A percentile compares a stretch with the other conserved stretches of the same genome.
These are phyloP conservation scores for Alternaria brassicae DNA, from an alignment of 2,329 filamentous ascomycete genomes.

Conservation along the genomic window DNA sequence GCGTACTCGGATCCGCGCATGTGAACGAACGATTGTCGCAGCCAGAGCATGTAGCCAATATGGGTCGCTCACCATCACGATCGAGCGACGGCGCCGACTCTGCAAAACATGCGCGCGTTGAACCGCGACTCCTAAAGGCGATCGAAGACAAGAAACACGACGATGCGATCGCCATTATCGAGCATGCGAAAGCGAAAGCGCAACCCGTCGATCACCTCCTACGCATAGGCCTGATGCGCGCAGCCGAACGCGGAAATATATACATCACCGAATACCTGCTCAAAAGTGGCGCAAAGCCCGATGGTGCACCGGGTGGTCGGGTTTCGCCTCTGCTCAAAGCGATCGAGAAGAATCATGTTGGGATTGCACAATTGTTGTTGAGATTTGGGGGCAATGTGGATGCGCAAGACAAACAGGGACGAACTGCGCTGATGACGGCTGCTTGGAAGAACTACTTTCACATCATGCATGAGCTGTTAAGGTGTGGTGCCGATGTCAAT, in stretches of 20 bases:
- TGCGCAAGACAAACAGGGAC: constrained; percentile 46
- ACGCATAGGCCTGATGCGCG: constrained; percentile 47
- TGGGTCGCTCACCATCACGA: constrained; percentile 47
- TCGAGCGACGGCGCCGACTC: constrained; percentile 47
- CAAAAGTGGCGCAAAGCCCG: constrained; percentile 43
- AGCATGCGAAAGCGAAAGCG: constrained; percentile 40
- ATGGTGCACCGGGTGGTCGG: constrained; percentile 41
- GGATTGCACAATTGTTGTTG: constrained; percentile 42
- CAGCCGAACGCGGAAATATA: constrained; percentile 42
- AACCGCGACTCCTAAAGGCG: constrained; percentile 47
- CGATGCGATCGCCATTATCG: constrained; percentile 47
- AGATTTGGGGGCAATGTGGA: constrained; percentile 44
- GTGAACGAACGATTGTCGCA: constrained; percentile 7
- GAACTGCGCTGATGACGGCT: constrained; percentile 50
- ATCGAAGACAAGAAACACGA: constrained; percentile 42
- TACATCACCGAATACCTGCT: constrained; percentile 43
- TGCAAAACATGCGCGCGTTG: constrained; percentile 36
- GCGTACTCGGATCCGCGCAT: not conserved
- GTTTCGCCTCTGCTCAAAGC: constrained; percentile 43
- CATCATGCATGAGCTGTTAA: constrained; percentile 46
- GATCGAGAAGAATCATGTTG: constrained; percentile 41
- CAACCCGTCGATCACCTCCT: constrained; percentile 46
- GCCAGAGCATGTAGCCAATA: constrained; percentile 27
- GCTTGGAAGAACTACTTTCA: constrained; percentile 46
- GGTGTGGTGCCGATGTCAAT: constrained; percentile 50